Evolutionary conservation across 257 asterid species (phyloP), one percentile per base, ranked within the genome.

Genomic region (Solanum paucissectum): DNA sequence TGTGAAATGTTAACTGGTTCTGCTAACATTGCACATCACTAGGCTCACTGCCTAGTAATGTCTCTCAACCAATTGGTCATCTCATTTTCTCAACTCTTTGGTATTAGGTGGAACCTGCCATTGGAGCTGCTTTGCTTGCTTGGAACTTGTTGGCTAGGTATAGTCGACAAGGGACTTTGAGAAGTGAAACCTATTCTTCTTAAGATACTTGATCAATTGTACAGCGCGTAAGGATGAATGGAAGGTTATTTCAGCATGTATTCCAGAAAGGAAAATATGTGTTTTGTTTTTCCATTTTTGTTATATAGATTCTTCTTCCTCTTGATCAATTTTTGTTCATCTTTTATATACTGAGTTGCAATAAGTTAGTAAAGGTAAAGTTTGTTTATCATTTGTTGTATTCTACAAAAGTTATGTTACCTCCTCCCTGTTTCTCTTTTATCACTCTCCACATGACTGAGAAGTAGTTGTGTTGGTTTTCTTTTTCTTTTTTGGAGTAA

Each of bases 91-190:
- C 23, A 34, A 81, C 29, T 38, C 29, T 85, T 85, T 27, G 25
- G 42, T 25, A 89, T 88, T 49, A 95, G 98, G 97, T 93, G 62
- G 98, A 95, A 88, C 98, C 98, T 18, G 98, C 98, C 23, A 93
- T 95, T 37, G 98, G 96, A 27, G 98, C 98, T 88, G 96, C 98
- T 38, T 91, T 95, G 93, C 95, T 95, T 87, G 98, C 95, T 69
- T 94, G 95, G 98, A 93, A 94, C 90, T 91, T 89, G 87, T 89
- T 92, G 90, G 90, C 91, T 91, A 91, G 90, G 88, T 93, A 90
- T 84, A 88, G 90, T 38, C 93, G 88, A 69, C 58, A 86, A 83
- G 86, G 86, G 71, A 79, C 27, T 29, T 44, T 84, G 55, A 85
- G 76, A 55, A 66, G 89, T 66, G 87, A 88, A 69, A 74, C 52